Evolutionary conservation across 306 rosid genomes (phyloP).

Genomic region (Dalbergia oliveri): DNA sequence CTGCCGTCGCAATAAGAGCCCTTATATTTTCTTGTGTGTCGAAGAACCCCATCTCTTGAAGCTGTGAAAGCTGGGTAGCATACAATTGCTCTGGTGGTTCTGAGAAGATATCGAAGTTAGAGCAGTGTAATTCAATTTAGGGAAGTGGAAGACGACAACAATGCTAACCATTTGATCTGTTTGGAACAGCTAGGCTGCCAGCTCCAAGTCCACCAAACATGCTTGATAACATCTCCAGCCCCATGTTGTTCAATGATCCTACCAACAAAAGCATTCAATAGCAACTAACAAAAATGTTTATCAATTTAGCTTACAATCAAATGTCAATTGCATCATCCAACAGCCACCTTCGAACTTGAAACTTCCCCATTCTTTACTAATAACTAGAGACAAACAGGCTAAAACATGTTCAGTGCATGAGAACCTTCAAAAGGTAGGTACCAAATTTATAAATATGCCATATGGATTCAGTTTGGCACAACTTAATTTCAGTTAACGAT

Average conservation of each 20-base stretch:
- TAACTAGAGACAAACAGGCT: not conserved
- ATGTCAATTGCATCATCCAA: constrained; percentile 36
- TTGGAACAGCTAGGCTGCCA: constrained; percentile 78
- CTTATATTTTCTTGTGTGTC: constrained; percentile 88
- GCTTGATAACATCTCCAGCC: constrained; percentile 78
- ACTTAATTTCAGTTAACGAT: constrained; percentile 20
- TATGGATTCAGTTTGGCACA: not conserved
- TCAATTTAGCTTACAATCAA: constrained; percentile 23
- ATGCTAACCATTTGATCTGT: constrained; percentile 73
- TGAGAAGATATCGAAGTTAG: constrained; percentile 45
- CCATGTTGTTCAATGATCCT: constrained; percentile 64
- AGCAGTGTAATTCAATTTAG: constrained; percentile 11
- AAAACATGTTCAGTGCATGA: not conserved
- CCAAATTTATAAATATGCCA: constrained; percentile 8
- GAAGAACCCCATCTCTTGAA: constrained; percentile 96
- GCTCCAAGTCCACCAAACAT: constrained; percentile 96
- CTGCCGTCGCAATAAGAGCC: constrained; percentile 85
- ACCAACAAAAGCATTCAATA: constrained; percentile 31
- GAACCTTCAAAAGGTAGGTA: constrained; percentile 2
- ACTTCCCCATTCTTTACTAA: constrained; percentile 1
- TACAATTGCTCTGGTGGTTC: constrained; percentile 90
- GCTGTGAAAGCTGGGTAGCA: constrained; percentile 86
- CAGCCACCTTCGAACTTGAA: constrained; percentile 22
- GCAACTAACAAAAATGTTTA: constrained; percentile 26
- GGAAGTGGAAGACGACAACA: constrained; percentile 32